Conservation (phyloP, 2,329 filamentous ascomycete genomes). For the Colletotrichum sp. region DNA sequence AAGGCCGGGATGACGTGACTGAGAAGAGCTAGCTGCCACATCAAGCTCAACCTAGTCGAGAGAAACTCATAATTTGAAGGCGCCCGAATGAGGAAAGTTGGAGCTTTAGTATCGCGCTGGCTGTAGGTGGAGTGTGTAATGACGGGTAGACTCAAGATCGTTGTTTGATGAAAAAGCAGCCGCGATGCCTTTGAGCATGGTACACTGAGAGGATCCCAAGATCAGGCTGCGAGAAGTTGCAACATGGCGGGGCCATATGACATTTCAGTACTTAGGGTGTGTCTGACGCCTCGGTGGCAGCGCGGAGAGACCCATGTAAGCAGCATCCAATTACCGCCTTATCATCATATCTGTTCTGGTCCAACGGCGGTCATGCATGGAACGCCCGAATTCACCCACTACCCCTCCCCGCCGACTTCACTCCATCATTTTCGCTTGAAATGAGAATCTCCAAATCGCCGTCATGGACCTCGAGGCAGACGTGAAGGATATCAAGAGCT, state of each 20-base stretch:
- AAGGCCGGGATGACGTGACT: not conserved
- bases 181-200: too few species aligned
- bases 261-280: too few species aligned
- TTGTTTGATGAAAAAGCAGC: too few species aligned
- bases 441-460: accelerated
- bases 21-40: not conserved
- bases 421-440: accelerated
- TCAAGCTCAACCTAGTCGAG: not conserved
- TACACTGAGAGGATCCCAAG: not conserved
- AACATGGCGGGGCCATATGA: too few species aligned
- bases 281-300: too few species aligned
- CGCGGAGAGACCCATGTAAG: too few species aligned
- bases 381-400: accelerated
- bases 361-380: too few species aligned
- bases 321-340: accelerated
- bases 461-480: not conserved
- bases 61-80: too few species aligned
- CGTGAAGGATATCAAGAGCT: accelerated
- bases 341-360: accelerated
- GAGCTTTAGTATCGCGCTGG: too few species aligned
- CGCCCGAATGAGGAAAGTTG: too few species aligned
- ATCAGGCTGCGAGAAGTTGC: not conserved
- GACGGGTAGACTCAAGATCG: too few species aligned
- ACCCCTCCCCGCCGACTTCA: not conserved
- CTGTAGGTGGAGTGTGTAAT: too few species aligned